These are phyloP conservation scores for Onygenales sp. DNA, from an alignment of 2,329 filamentous ascomycete species.

Conservation along the genomic window DNA sequence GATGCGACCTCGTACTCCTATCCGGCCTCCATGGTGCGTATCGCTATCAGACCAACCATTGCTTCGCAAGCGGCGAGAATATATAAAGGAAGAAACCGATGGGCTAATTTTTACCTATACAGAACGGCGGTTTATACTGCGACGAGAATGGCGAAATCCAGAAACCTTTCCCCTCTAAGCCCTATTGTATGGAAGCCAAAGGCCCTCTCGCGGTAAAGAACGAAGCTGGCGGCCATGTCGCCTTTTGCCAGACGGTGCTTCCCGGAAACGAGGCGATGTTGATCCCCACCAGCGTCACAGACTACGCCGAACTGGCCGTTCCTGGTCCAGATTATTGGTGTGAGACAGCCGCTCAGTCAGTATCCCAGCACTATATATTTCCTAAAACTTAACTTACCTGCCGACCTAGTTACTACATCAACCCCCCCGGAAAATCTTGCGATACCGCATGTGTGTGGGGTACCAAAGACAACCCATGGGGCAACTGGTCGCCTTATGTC, in stretches of 20 bases:
- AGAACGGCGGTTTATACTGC: slow-evolving; percentile 69
- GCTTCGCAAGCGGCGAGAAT: background rate
- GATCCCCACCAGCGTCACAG: slow-evolving; percentile 61
- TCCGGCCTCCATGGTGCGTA: slow-evolving; percentile 61
- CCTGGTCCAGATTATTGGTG: slow-evolving; percentile 63
- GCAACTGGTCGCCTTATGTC: slow-evolving; percentile 72
- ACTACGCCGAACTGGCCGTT: slow-evolving; percentile 55
- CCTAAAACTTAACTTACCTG: slow-evolving; percentile 11
- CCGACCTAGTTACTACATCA: slow-evolving; percentile 59
- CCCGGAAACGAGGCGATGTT: slow-evolving; percentile 76
- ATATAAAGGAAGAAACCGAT: background rate
- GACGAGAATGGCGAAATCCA: slow-evolving; percentile 54
- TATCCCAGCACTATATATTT: slow-evolving; percentile 11
- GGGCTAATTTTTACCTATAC: slow-evolving; percentile 7
- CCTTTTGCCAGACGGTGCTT: slow-evolving; percentile 71
- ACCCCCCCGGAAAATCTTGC: slow-evolving; percentile 56
- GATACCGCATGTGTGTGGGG: slow-evolving; percentile 65
- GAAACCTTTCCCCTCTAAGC: slow-evolving; percentile 59
- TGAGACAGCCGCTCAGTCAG: slow-evolving; percentile 64
- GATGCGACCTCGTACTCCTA: slow-evolving; percentile 56
- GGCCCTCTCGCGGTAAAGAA: slow-evolving; percentile 58
- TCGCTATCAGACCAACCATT: background rate
- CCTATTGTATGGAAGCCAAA: slow-evolving; percentile 62
- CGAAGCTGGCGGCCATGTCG: slow-evolving; percentile 51
- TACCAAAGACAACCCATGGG: slow-evolving; percentile 49